Evolutionary conservation across 164 flowering plant genomes (phyloP).

Genomic region (Nelumbo lutea): DNA sequence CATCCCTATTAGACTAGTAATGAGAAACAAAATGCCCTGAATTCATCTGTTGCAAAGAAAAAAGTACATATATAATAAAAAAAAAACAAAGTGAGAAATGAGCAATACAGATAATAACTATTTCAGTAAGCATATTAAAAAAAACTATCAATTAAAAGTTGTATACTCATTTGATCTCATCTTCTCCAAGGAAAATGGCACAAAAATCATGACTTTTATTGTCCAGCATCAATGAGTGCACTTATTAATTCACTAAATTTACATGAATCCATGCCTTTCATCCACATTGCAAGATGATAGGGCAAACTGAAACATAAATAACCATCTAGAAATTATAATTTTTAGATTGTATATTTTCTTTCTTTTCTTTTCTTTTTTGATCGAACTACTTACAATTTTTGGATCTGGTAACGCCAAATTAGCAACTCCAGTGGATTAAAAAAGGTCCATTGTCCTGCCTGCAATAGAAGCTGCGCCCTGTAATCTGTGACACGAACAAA

Average conservation of each 20-base stretch:
- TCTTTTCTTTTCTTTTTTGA: neutral
- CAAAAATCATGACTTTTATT: neutral
- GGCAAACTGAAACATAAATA: neutral
- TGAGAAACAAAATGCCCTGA: too few relatives aligned
- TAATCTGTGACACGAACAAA: neutral
- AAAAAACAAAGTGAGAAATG: neutral
- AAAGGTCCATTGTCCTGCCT: neutral
- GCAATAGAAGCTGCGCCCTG: neutral
- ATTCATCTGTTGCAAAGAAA: too few relatives aligned
- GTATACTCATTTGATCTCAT: neutral
- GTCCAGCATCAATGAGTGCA: neutral
- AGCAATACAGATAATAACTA: neutral
- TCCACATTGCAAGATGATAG: neutral
- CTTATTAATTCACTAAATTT: neutral
- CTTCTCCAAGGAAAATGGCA: neutral
- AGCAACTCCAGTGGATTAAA: neutral
- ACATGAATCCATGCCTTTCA: neutral
- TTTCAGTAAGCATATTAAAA: neutral
- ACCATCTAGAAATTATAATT: neutral
- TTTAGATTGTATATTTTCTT: too few relatives aligned
- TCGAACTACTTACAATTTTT: neutral
- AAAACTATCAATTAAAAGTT: neutral
- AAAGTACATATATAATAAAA: neutral
- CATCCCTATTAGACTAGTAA: too few relatives aligned
- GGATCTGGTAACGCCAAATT: neutral